Conservation (phyloP, 179 eudicot species). For the Nepenthes alata region DNA sequence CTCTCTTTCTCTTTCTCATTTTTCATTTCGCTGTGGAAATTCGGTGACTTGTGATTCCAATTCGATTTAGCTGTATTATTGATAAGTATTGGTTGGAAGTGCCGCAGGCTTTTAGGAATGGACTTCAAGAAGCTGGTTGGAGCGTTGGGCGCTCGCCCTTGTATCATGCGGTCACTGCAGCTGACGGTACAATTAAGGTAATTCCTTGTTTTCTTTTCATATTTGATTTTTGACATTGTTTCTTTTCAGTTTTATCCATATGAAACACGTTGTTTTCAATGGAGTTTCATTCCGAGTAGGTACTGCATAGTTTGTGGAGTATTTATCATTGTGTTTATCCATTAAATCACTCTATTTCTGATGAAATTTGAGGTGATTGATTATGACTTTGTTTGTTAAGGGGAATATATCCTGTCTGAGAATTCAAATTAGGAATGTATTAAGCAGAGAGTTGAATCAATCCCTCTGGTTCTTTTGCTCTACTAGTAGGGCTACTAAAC, state of each 20-base stretch:
- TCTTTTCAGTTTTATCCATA: no score
- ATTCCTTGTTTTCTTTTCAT: not conserved
- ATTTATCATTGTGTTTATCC: no score
- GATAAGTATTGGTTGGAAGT: slow-evolving; percentile 24
- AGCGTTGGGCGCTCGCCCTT: slow-evolving; percentile 75
- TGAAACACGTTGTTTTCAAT: no score
- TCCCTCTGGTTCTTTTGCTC: no score
- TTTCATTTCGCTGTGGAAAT: not conserved
- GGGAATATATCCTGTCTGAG: no score
- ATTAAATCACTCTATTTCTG: no score
- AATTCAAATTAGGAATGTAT: no score
- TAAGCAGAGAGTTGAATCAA: no score
- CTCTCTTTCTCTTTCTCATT: not conserved
- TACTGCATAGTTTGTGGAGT: not conserved
- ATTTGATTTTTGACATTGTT: no score
- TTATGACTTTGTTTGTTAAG: no score
- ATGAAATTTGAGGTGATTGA: no score
- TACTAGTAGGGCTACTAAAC: no score
- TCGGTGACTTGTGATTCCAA: slow-evolving; percentile 1
- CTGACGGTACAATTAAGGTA: slow-evolving; percentile 96
- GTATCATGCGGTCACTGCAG: slow-evolving; percentile 50
- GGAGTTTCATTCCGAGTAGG: not conserved
- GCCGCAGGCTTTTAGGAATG: slow-evolving; percentile 68
- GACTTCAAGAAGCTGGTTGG: slow-evolving; percentile 81
- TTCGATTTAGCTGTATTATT: not conserved